Percentiles rank a stretch among this genome's conserved stretches.
phyloP scores from a whole-genome alignment of 1,284 basidiomycete species.

The Naganishia cerealis region DNA sequence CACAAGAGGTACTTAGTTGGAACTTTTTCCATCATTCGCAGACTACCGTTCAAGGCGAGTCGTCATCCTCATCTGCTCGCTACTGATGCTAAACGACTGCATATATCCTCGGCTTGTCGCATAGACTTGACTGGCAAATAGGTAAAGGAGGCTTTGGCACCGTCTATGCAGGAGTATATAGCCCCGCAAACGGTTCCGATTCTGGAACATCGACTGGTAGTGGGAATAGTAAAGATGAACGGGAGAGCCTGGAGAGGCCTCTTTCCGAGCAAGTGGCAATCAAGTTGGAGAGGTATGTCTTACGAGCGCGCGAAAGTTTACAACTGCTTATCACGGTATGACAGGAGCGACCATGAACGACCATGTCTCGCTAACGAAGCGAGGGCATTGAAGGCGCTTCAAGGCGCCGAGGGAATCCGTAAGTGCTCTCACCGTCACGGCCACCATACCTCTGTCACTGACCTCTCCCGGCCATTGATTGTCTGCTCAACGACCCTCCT shows the following conservation, averaged over 20 bases:
- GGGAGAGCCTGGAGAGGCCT: neutral
- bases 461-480: neutral
- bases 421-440: neutral
- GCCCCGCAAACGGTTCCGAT: slow-evolving; percentile 6
- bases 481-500: neutral
- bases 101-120: neutral
- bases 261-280: slow-evolving; percentile 31
- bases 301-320: too few species aligned
- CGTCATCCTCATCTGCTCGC: neutral
- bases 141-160: slow-evolving; percentile 30
- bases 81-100: too few species aligned
- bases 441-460: neutral
- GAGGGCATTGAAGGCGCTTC: slow-evolving; percentile 19
- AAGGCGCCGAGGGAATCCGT: slow-evolving; percentile 33
- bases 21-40: neutral
- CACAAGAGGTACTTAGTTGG: neutral
- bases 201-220: neutral
- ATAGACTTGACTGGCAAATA: slow-evolving; percentile 32
- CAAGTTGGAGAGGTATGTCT: slow-evolving; percentile 33
- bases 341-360: slow-evolving; percentile 12
- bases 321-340: neutral
- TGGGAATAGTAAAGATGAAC: neutral
- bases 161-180: slow-evolving; percentile 19
- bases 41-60: slow-evolving; percentile 20
- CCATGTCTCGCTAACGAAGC: slow-evolving; percentile 29